Percentiles rank a stretch among this genome's conserved stretches.
These are phyloP conservation scores for Epicoccum sorghinum DNA, from an alignment of 2,329 filamentous ascomycete species.

Conservation along the genomic window DNA sequence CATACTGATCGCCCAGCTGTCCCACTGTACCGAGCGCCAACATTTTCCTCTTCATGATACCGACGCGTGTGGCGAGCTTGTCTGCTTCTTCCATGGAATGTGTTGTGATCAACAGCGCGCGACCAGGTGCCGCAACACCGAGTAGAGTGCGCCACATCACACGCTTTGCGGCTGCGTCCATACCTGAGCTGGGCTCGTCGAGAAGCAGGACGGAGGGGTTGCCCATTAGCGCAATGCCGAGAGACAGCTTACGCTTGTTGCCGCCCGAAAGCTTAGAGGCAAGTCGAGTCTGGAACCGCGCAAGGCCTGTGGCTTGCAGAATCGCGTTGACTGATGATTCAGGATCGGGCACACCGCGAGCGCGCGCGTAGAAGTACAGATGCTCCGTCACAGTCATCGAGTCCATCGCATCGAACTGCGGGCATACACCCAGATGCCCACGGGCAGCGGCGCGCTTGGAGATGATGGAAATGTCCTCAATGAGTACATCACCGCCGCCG, in stretches of 20 bases:
- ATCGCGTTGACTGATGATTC: conserved; percentile 79
- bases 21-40: conserved; percentile 80
- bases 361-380: conserved; percentile 82
- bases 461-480: conserved; percentile 79
- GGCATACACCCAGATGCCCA: conserved; percentile 84
- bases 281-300: conserved; percentile 73
- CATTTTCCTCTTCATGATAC: conserved; percentile 86
- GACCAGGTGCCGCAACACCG: conserved; percentile 70
- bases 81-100: conserved; percentile 97
- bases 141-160: conserved; percentile 90
- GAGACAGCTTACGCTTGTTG: conserved; percentile 89
- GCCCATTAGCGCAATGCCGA: conserved; percentile 90
- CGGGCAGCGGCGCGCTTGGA: conserved; percentile 74
- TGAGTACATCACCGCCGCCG: conserved; percentile 77
- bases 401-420: conserved; percentile 78
- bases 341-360: conserved; percentile 77
- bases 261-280: conserved; percentile 83
- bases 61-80: conserved; percentile 80
- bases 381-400: conserved; percentile 89
- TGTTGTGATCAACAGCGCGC: conserved; percentile 87
- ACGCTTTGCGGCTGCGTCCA: conserved; percentile 89
- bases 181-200: conserved; percentile 86
- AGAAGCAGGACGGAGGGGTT: conserved; percentile 86
- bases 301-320: conserved; percentile 79
- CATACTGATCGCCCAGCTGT: conserved; percentile 74